phyloP scores from a whole-genome alignment of 306 rosid genomes.

The Bauhinia variegata region DNA sequence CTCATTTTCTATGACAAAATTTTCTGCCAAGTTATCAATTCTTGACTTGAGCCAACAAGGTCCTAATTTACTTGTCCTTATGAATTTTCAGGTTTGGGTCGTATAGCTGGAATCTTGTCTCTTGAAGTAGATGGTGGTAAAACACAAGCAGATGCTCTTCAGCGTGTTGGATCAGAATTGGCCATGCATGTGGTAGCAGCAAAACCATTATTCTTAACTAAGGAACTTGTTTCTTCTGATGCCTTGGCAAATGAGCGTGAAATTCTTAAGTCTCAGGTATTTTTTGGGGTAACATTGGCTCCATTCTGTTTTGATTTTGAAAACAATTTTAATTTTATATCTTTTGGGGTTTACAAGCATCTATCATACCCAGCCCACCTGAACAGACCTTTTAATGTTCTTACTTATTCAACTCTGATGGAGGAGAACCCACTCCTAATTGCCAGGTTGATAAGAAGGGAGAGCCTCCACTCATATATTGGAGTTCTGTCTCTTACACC shows the following conservation, averaged over 20 bases:
- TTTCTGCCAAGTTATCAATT: conserved; percentile 10
- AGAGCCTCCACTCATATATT: too few relatives aligned
- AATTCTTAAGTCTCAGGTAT: conserved; percentile 91
- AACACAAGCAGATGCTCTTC: conserved; percentile 63
- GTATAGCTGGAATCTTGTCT: conserved; percentile 88
- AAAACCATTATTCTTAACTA: conserved; percentile 84
- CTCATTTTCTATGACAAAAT: conserved; percentile 10
- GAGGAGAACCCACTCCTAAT: too few relatives aligned
- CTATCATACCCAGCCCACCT: too few relatives aligned
- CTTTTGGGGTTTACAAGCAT: neutral
- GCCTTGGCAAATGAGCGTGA: conserved; percentile 78
- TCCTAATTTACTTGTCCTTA: conserved; percentile 18
- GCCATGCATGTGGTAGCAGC: conserved; percentile 97
- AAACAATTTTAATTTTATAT: neutral
- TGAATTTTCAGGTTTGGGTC: conserved; percentile 75
- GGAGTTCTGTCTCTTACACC: too few relatives aligned
- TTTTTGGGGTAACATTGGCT: conserved; percentile 6
- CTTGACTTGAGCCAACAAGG: conserved; percentile 3
- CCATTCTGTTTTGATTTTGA: conserved; percentile 1
- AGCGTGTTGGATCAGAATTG: conserved; percentile 80
- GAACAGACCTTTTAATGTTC: too few relatives aligned
- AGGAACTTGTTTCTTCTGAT: conserved; percentile 79
- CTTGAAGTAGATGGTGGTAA: conserved; percentile 72
- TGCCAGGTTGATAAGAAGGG: too few relatives aligned
- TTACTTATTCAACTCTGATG: too few relatives aligned